phyloP scores from a whole-genome alignment of 2,329 filamentous ascomycete species.

The Dactylellina cionopaga region DNA sequence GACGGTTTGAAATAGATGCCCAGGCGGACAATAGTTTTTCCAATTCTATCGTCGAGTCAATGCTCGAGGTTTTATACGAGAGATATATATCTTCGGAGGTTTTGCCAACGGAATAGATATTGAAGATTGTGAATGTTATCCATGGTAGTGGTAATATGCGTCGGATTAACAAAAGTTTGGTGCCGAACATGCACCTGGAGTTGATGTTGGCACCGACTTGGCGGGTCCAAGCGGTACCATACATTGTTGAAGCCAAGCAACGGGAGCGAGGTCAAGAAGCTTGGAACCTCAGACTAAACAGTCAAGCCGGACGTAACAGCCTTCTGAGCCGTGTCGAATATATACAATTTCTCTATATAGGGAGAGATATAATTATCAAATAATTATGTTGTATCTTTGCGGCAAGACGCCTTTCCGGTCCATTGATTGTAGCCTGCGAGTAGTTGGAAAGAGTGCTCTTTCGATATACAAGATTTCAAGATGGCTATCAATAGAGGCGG shows the following conservation, averaged over 20 bases:
- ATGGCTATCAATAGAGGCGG: no score
- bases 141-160: constrained; percentile 5
- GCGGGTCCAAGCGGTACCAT: neutral
- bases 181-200: no score
- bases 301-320: constrained; percentile 3
- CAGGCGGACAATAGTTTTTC: constrained; percentile 26
- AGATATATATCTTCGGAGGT: neutral
- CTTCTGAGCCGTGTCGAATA: constrained; percentile 2
- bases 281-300: constrained; percentile 11
- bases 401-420: no score
- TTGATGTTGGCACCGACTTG: constrained; percentile 15
- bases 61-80: neutral
- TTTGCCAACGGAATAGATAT: neutral
- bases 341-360: no score
- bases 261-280: neutral
- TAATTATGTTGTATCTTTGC: no score
- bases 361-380: no score
- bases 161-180: neutral
- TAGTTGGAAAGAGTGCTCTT: no score
- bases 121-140: neutral
- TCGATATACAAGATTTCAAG: no score
- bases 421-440: no score
- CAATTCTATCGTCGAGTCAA: neutral
- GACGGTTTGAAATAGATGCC: neutral
- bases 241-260: neutral